Percentiles rank a stretch among this genome's conserved stretches.
Evolutionary conservation across 768 basidiomycete genomes (phyloP).

Genomic region (Heimioporus sp.): DNA sequence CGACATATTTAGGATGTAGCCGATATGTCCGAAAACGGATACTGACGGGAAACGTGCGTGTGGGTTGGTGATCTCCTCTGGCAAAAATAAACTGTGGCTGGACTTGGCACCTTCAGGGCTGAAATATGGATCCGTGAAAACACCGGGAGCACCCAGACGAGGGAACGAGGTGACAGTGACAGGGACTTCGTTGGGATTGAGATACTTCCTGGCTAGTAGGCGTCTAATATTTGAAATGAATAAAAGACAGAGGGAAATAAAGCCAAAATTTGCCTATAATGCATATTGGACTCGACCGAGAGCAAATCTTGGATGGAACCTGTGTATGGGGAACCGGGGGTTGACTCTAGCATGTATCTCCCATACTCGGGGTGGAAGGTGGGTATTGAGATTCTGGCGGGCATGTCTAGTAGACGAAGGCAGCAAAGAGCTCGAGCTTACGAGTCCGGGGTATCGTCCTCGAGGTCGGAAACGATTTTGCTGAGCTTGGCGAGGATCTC

Average conservation of each 20-base stretch:
- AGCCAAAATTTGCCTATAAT: constrained; percentile 61
- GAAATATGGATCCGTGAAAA: constrained; percentile 90
- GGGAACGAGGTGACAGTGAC: constrained; percentile 96
- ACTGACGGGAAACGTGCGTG: constrained; percentile 98
- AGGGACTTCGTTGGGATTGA: constrained; percentile 84
- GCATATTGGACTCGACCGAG: constrained; percentile 93
- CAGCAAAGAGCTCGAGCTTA: constrained; percentile 33
- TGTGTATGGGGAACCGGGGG: constrained; percentile 93
- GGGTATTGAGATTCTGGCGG: constrained; percentile 65
- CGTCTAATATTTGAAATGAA: constrained; percentile 51
- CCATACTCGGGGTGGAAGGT: constrained; percentile 99
- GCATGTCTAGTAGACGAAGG: neutral
- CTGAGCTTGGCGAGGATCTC: constrained; percentile 86
- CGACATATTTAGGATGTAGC: constrained; percentile 12
- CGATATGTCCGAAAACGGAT: constrained; percentile 7
- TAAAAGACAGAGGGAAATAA: neutral
- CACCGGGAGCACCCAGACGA: constrained; percentile 81
- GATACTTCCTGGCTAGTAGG: constrained; percentile 75
- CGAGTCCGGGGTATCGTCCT: constrained; percentile 49
- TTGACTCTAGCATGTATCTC: constrained; percentile 97
- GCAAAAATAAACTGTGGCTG: constrained; percentile 91
- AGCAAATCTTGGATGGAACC: constrained; percentile 84
- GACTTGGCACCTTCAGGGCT: constrained; percentile 74
- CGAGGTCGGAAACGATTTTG: constrained; percentile 64
- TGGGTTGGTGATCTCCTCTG: constrained; percentile 94